Evolutionary conservation across 225 moss, liverwort and hornwort species (phyloP), one percentile per base, ranked within the genome.

Genomic region (Pleurozium schreberi): DNA sequence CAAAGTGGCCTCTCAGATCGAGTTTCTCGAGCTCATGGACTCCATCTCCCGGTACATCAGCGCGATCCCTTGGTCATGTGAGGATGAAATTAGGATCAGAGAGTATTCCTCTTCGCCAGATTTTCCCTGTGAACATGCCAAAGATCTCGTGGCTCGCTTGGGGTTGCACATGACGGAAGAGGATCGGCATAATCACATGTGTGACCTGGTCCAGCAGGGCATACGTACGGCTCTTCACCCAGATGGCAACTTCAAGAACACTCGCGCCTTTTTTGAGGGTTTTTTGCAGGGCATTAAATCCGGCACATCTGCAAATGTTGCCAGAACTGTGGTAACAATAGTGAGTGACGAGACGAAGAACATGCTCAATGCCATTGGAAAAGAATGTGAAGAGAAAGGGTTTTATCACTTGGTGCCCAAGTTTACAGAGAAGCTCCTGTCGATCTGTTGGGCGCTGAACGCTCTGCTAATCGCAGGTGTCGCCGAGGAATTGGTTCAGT

Each of bases 1-100:
- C 74, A 90, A 90, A 82, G 88, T 90, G 47, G 92, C 92, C 70
- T 88, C 92, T 18, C 88, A 92, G 81, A 90, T 92, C 34, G 85
- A 92, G 87, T 90, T 92, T 61, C 90, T 82, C 33, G 90, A 90
- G 69, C 75, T 90, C 22, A 85, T 90, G 88, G 88, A 90, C 20
- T 75, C 92, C 42, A 84, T 87, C 55, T 90, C 84, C 8, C 85
- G 85, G 22, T 92, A 80, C 81, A 75, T 92, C 26, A 81, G 82
- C 9, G 88, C 75, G 20, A 60, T 88, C 15, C 88, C 80, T 55
- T 92, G 88, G 92, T 88, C 90, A 50, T 61, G 40, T 55, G 92
- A 85, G 34, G 92, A 92, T 15, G 92, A 91, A 82, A 30, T 75
- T 15, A 69, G 52, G 55, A 90, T 92, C 52, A 70, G 82, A 73